phyloP scores from a whole-genome alignment of 768 basidiomycete species.

The Cystobasidium onofrii region DNA sequence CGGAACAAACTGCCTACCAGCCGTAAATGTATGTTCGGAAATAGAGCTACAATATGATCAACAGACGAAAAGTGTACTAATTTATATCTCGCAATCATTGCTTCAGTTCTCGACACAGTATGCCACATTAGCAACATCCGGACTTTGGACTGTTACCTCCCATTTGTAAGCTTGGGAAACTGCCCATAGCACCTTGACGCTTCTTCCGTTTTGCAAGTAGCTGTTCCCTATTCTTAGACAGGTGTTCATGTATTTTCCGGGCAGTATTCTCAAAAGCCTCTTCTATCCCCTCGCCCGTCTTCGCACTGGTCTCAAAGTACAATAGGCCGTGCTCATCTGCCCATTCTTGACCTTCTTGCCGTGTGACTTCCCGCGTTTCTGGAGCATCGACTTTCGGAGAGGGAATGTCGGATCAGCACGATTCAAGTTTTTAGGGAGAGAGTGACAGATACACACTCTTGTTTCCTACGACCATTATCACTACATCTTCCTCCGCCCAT shows the following conservation, averaged over 20 bases:
- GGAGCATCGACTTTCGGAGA: not conserved
- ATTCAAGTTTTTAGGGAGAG: too few relatives aligned
- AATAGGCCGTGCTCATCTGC: conserved; percentile 36
- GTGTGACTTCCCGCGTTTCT: conserved; percentile 34
- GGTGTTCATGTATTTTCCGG: conserved; percentile 22
- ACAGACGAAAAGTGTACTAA: too few relatives aligned
- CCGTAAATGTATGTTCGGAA: not conserved
- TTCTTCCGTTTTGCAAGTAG: conserved; percentile 15
- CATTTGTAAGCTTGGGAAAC: conserved; percentile 14
- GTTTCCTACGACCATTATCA: conserved; percentile 53
- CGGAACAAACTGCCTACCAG: not conserved
- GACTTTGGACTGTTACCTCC: not conserved
- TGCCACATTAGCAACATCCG: not conserved
- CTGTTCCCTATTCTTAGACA: conserved; percentile 1
- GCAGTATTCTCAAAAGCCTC: conserved; percentile 35
- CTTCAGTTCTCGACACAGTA: not conserved
- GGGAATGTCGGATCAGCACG: not conserved
- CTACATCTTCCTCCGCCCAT: conserved; percentile 79
- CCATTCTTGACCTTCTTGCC: conserved; percentile 34
- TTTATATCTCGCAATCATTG: too few relatives aligned
- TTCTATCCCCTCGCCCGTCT: conserved; percentile 38
- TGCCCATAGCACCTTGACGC: conserved; percentile 19
- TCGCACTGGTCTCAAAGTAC: conserved; percentile 40
- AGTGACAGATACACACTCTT: conserved; percentile 58
- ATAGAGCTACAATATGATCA: conserved; percentile 3